Evolutionary conservation across 805 yeast species (phyloP), one percentile per base, ranked within the genome.

Genomic region (Yamadazyma phyllophila): DNA sequence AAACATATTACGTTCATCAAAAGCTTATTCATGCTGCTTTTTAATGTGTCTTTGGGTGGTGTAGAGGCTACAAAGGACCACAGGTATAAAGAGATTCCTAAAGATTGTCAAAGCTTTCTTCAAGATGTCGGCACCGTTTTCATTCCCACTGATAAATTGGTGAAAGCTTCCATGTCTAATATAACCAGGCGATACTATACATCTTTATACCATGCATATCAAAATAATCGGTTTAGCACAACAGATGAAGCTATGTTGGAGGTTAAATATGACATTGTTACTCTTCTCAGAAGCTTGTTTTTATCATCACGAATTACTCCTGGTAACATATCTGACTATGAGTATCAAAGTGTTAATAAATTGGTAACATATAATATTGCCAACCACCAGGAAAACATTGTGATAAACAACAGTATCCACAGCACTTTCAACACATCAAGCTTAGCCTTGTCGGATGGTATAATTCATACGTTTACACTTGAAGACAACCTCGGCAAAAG

Each of bases 171-270:
- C 8, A 45, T 71, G 30, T 56, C 66, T 49, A 56, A 52, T 3
- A 40, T 66, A 40, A 61, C 65, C 26, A 37, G 33, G 7, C 36
- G 50, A 32, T 71, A 71, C 47, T 69, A 65, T 51, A 44, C 60
- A 3, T 50, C 68, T 2, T 50, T 65, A 12, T 54, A 48, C 39
- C 59, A 58, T 40, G 45, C 48, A 1, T 35, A 48, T 2, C 53
- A 55, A 4, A 41, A 58, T n/a, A 39, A 48, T 16, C 47, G 54
- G 29, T 56, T 49, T 50, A 45, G 49, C 9, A 56, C 67, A 0
- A 60, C 73, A 2, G 58, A 60, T 38, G 66, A 58, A 13, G 71
- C 75, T 1, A 50, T 55, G 0, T 44, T 53, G 2, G 75, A 69
- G 49, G 55, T 69, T 16, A 54, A 54, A 24, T 16, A 41, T 1